Conservation (phyloP, 2,329 filamentous ascomycete species). For the Calonectria pseudoreteaudii region DNA sequence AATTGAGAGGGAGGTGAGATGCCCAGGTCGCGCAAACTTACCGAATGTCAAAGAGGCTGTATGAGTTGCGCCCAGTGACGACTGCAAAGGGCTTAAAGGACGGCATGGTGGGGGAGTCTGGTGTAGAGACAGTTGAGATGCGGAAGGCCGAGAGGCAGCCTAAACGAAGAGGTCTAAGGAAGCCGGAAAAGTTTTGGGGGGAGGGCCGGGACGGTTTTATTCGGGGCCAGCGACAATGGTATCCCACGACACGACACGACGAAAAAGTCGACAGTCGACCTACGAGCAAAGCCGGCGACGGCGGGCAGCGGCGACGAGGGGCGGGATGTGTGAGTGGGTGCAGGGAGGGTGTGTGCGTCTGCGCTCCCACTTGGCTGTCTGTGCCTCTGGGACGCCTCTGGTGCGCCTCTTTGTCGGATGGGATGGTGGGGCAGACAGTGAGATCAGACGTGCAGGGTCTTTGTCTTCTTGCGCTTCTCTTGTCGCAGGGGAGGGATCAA, state of each 20-base stretch:
- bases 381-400: slow-evolving; percentile 5
- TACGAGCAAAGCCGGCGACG: slow-evolving; percentile 14
- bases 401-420: slow-evolving; percentile 7
- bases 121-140: slow-evolving; percentile 10
- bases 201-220: slow-evolving; percentile 44
- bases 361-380: neutral
- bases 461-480: neutral
- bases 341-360: slow-evolving; percentile 1
- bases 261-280: slow-evolving; percentile 15
- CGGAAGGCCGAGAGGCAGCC: slow-evolving; percentile 33
- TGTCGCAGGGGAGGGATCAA: slow-evolving; percentile 35
- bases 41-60: slow-evolving; percentile 70
- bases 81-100: slow-evolving; percentile 68
- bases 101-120: slow-evolving; percentile 57
- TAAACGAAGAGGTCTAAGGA: slow-evolving; percentile 31
- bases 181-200: slow-evolving; percentile 21
- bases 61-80: slow-evolving; percentile 62
- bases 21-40: slow-evolving; percentile 47
- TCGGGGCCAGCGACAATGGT: slow-evolving; percentile 33
- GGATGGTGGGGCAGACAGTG: slow-evolving; percentile 29
- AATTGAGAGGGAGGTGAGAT: neutral
- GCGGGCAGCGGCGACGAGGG: slow-evolving; percentile 18
- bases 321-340: slow-evolving; percentile 23
- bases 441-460: slow-evolving; percentile 19
- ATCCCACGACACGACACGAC: slow-evolving; percentile 26